Base-by-base conservation (phyloP, 2,329 filamentous ascomycete species). In the Lachnellula willkommii region DNA sequence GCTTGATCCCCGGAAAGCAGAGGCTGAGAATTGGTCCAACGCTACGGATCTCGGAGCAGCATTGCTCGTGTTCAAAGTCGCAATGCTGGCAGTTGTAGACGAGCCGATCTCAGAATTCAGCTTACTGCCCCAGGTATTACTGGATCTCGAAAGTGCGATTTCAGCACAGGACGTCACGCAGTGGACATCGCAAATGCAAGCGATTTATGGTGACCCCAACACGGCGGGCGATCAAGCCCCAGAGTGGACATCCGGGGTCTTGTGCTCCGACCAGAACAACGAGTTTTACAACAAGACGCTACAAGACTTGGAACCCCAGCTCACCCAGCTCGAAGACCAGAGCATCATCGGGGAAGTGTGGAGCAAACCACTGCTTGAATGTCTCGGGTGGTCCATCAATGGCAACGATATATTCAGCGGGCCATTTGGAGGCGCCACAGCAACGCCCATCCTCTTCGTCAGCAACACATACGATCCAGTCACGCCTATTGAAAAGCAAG, bases 181-280 rank as follows among this genome's bases (percentile, higher is more conserved):
- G 7, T 47, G 17, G 45, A 28, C 22, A 26, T 7, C 28, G 6
- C 14, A 49, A 49, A 4, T 49, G 8, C 4, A 17, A 49, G 17
- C 47, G 17, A 49, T 17, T 5, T 35, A 20, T 37, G 47, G 47
- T 20, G 47, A 49, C 14, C 47, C 47, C 26, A 20, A 4, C 15
- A 15, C 17, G 7, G 17, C 28, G 8, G 28, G 28, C 47, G 26
- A 36, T 28, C 11, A 15, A 49, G 48, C 32, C 37, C 45, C 52
- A 42, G 32, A 53, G 20, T 53, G 52, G 52, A 28, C 17, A 17
- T 22, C 48, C 35, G 46, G 52, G 14, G 32, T 28, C 9, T 24
- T 53, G 35, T 53, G 52, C 24, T 49, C 45, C 9, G 52, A 53
- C 28, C 46, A 53, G n/a, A 53, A 53, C 36, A 53, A 53, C n/a